These are phyloP conservation scores for Taiwanofungus camphoratus DNA, from an alignment of 1,284 basidiomycete genomes.

Conservation along the genomic window DNA sequence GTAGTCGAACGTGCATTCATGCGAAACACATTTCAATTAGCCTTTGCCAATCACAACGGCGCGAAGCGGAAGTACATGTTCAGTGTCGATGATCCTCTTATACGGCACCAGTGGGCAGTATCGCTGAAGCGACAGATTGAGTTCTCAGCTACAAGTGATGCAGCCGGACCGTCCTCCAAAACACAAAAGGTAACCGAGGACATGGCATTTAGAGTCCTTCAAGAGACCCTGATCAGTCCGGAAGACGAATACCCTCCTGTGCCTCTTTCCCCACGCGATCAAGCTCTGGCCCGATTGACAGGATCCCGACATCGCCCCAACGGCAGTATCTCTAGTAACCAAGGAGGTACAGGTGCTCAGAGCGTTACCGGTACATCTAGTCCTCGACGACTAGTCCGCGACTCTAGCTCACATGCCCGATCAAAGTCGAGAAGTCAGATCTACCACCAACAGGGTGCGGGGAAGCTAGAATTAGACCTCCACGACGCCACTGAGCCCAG, in stretches of 20 bases:
- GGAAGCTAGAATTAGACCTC: constrained; percentile 53
- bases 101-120: constrained; percentile 70
- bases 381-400: constrained; percentile 13
- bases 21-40: constrained; percentile 88
- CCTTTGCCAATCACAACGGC: constrained; percentile 70
- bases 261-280: constrained; percentile 21
- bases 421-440: constrained; percentile 68
- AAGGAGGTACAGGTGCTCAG: background rate
- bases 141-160: constrained; percentile 31
- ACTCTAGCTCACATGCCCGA: constrained; percentile 39
- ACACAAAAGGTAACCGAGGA: constrained; percentile 62
- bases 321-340: constrained; percentile 14
- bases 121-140: constrained; percentile 69
- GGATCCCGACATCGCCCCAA: constrained; percentile 12
- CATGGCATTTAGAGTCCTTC: constrained; percentile 75
- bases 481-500: constrained; percentile 21
- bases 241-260: constrained; percentile 10
- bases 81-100: constrained; percentile 74
- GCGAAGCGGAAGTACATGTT: constrained; percentile 87
- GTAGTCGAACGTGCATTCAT: constrained; percentile 88
- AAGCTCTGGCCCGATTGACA: constrained; percentile 23
- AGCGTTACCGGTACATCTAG: background rate
- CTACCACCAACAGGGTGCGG: constrained; percentile 43
- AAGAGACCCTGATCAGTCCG: constrained; percentile 69
- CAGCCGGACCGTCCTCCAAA: constrained; percentile 33